phyloP scores from a whole-genome alignment of 805 yeast genomes.

The Candida montana region DNA sequence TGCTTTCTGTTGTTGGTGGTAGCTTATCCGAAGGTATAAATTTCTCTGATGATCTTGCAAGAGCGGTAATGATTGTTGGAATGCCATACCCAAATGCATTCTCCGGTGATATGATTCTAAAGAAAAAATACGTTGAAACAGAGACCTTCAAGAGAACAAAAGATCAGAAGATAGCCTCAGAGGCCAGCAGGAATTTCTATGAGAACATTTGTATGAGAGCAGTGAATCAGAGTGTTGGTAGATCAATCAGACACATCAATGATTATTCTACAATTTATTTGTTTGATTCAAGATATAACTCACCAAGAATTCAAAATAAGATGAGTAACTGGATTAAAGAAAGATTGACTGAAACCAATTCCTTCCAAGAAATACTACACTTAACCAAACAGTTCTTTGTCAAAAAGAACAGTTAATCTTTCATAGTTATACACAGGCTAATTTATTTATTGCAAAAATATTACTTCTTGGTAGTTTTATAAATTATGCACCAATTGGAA shows the following conservation, averaged over 20 bases:
- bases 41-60: slow-evolving; percentile 80
- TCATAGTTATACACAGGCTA: too few species aligned
- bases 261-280: slow-evolving; percentile 78
- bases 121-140: slow-evolving; percentile 55
- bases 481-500: too few species aligned
- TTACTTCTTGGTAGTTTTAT: too few species aligned
- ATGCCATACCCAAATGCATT: slow-evolving; percentile 83
- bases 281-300: slow-evolving; percentile 58
- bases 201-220: slow-evolving; percentile 88
- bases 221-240: slow-evolving; percentile 86
- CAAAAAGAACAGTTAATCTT: not conserved
- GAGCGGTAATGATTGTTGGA: slow-evolving; percentile 84
- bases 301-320: slow-evolving; percentile 44
- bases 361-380: slow-evolving; percentile 16
- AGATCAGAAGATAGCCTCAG: slow-evolving; percentile 38
- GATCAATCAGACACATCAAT: slow-evolving; percentile 78
- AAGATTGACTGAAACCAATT: slow-evolving; percentile 26
- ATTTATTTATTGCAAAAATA: too few species aligned
- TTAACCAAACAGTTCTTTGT: slow-evolving; percentile 20
- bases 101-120: slow-evolving; percentile 77
- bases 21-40: slow-evolving; percentile 91
- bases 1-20: slow-evolving; percentile 89
- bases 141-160: slow-evolving; percentile 45
- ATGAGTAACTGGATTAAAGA: slow-evolving; percentile 70
- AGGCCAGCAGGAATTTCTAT: slow-evolving; percentile 51